phyloP scores from a whole-genome alignment of 495 filamentous ascomycete genomes.

The Talaromyces proteolyticus region DNA sequence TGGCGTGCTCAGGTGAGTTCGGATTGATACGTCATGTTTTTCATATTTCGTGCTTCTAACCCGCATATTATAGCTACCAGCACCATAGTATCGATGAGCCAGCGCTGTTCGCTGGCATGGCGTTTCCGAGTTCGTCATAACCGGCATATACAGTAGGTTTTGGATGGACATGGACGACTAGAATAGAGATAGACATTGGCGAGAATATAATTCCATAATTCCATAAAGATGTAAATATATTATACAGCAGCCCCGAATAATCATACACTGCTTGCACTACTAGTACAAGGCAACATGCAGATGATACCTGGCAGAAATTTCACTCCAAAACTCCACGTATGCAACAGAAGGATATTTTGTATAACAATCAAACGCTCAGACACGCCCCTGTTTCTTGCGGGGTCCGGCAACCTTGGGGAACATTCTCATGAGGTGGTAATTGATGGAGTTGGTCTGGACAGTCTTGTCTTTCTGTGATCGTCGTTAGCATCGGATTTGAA shows the following conservation, averaged over 20 bases:
- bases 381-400: slow-evolving; percentile 59
- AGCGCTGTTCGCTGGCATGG: slow-evolving; percentile 27
- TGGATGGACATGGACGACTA: background rate
- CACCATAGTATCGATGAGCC: slow-evolving; percentile 31
- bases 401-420: slow-evolving; percentile 71
- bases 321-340: slow-evolving; percentile 4
- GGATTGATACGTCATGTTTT: background rate
- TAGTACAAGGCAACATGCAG: background rate
- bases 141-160: background rate
- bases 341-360: background rate
- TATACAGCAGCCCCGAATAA: slow-evolving; percentile 4
- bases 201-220: background rate
- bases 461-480: slow-evolving; percentile 52
- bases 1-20: slow-evolving; percentile 63
- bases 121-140: slow-evolving; percentile 13
- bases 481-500: background rate
- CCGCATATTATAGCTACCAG: slow-evolving; percentile 14
- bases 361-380: slow-evolving; percentile 6
- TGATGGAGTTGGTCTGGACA: slow-evolving; percentile 80
- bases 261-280: background rate
- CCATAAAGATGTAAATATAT: background rate
- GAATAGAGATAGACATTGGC: too few species aligned
- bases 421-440: slow-evolving; percentile 87
- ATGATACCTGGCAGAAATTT: background rate
- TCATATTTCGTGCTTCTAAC: background rate